Evolutionary conservation across 768 basidiomycete genomes (phyloP).

Genomic region (Nevesoporus exiguus): DNA sequence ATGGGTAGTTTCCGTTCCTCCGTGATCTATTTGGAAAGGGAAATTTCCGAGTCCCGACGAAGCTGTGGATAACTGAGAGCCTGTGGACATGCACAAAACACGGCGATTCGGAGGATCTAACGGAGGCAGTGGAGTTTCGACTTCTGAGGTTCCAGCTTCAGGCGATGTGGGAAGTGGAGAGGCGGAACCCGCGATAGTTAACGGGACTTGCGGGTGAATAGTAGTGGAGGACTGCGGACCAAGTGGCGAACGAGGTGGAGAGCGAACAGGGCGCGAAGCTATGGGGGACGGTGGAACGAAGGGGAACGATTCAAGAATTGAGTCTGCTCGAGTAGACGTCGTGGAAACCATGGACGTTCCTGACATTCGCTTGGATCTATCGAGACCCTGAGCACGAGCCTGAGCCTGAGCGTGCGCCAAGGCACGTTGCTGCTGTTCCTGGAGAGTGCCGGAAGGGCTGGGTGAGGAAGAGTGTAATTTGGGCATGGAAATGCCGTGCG

Average conservation of each 20-base stretch:
- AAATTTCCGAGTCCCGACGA: slow-evolving; percentile 82
- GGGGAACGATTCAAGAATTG: slow-evolving; percentile 82
- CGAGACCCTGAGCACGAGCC: slow-evolving; percentile 50
- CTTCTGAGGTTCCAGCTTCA: slow-evolving; percentile 22
- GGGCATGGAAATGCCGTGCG: slow-evolving; percentile 61
- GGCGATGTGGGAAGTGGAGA: background rate
- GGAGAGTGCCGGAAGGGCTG: slow-evolving; percentile 37
- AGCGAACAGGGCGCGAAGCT: slow-evolving; percentile 72
- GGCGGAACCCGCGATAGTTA: background rate
- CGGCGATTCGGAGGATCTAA: slow-evolving; percentile 50
- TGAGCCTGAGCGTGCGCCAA: slow-evolving; percentile 59
- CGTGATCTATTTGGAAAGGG: slow-evolving; percentile 82
- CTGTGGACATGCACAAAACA: slow-evolving; percentile 68
- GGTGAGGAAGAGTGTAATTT: slow-evolving; percentile 51
- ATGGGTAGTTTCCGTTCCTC: slow-evolving; percentile 35
- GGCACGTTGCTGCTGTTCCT: slow-evolving; percentile 67
- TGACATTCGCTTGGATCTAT: slow-evolving; percentile 49
- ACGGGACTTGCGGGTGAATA: slow-evolving; percentile 8
- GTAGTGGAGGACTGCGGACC: slow-evolving; percentile 51
- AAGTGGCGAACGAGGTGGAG: slow-evolving; percentile 72
- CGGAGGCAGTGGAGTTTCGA: slow-evolving; percentile 34
- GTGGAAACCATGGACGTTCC: slow-evolving; percentile 65
- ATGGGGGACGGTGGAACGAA: slow-evolving; percentile 90
- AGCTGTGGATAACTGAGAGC: slow-evolving; percentile 71
- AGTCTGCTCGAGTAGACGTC: slow-evolving; percentile 73